Evolutionary conservation across 2,329 filamentous ascomycete species (phyloP), one percentile per base, ranked within the genome.

Genomic region (Pseudopithomyces chartarum): DNA sequence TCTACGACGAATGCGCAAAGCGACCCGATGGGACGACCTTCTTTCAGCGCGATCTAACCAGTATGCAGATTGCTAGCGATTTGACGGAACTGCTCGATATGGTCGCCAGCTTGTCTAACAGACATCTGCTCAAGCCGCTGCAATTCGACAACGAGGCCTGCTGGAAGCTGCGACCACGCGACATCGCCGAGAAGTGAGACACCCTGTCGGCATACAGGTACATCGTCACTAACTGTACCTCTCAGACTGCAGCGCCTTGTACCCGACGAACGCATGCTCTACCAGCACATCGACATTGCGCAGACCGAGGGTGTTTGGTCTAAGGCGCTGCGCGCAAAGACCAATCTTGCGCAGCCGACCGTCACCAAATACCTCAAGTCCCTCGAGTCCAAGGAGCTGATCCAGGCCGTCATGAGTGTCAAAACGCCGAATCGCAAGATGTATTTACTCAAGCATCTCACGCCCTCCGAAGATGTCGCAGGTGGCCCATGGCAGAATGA

Each of bases 401-500:
- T 99, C 75, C 90, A 90, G 69, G 87, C 88, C 56, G 92, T 98
- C 79, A 95, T 94, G 79, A 95, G 90, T 75, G 92, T 96, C 77
- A 92, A 96, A 78, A 89, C 90, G 71, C 91, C 92, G 26, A 90
- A 89, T 64, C 90, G 95, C 73, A 97, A 96, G 79, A 97, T 96
- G 85, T 99, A 95, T 82, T 96, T 99, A 84, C 88, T 97, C 70
- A 87, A 89, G 52, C 88, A 89, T 60, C 85, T 99, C 58, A 86
- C 87, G 11, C 94, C 95, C 0, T 91, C 89, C 52, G 93, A 97
- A 60, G 90, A 95, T 59, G 91, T 96, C 45, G 96, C 92, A 0
- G 95, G 95, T 46, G 95, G 95, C 1, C 90, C 92, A 8, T 99
- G 94, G 91, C 97, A 95, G 75, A 93, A 91, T 7, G 92, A 97